phyloP scores from a whole-genome alignment of 2,329 filamentous ascomycete species.

The Lachnellula arida region DNA sequence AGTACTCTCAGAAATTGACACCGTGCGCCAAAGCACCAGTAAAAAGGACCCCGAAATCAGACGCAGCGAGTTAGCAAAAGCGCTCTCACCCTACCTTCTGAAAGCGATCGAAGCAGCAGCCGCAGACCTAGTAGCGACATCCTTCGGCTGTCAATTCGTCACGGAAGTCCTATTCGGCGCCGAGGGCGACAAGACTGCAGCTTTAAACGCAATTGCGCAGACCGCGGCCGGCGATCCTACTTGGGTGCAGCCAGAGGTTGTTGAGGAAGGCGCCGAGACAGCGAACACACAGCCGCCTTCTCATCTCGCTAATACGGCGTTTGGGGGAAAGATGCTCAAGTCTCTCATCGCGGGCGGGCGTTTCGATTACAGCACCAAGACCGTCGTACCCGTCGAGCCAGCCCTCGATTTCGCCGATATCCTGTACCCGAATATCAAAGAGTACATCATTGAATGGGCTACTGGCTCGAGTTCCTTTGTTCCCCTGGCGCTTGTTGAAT shows the following conservation, averaged over 20 bases:
- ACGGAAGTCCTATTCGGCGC: constrained; percentile 75
- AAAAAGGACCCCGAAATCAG: constrained; percentile 84
- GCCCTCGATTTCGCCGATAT: constrained; percentile 74
- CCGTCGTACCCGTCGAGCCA: constrained; percentile 66
- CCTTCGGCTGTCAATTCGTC: constrained; percentile 84
- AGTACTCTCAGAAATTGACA: constrained; percentile 70
- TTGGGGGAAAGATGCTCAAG: constrained; percentile 81
- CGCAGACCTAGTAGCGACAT: constrained; percentile 63
- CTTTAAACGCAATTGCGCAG: constrained; percentile 65
- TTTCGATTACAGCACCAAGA: constrained; percentile 72
- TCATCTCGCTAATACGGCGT: constrained; percentile 58
- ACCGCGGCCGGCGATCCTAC: constrained; percentile 54
- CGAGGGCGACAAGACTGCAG: constrained; percentile 69
- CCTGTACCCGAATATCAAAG: constrained; percentile 77
- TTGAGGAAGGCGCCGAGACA: constrained; percentile 33
- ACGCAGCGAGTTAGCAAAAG: constrained; percentile 69
- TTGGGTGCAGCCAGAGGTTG: constrained; percentile 27
- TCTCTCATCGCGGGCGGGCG: constrained; percentile 83
- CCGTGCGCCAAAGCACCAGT: constrained; percentile 75
- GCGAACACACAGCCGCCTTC: constrained; percentile 12
- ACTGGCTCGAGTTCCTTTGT: constrained; percentile 83
- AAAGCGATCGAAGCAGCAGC: constrained; percentile 66
- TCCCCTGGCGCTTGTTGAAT: constrained; percentile 74
- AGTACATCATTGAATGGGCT: constrained; percentile 75
- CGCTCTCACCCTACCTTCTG: constrained; percentile 70